Evolutionary conservation across 805 yeast species (phyloP), one percentile per base, ranked within the genome.

Genomic region (Blastobotrys terrestris): DNA sequence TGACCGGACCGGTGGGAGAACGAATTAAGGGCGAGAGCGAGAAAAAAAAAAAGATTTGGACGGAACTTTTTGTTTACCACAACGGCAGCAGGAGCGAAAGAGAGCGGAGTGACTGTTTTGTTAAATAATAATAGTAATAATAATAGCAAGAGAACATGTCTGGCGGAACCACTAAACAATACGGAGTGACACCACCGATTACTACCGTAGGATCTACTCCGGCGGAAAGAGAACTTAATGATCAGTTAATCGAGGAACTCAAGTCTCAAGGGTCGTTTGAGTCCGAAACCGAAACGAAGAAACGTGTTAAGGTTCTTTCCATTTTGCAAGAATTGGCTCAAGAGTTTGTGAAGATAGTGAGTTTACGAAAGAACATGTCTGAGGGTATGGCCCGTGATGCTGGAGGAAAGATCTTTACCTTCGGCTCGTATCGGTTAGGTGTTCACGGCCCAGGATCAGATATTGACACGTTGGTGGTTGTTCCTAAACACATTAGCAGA

Each of bases 371-470:
- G 64, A 91, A 92, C 64, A 90, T 94, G 97, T 82, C 90, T 39
- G 98, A 94, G 55, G 97, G 97, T 1, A 90, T 94, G 97, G 96
- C 98, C 0, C 78, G 74, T 52, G 99, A 94, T 68, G 95, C 98
- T 0, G 99, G 99, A 40, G 99, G 99, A 39, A 94, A 94, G 67
- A 81, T 94, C n/a, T 94, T 91, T 67, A 90, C 97, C 0, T 94
- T 79, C 72, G 99, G 99, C 0, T 90, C 97, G 1, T 94, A 91
- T 64, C 76, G 97, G 57, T 72, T 94, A 44, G 99, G 99, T 2
- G 99, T 94, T 13, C 89, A 91, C 71, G 98, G 98, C 0, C 98
- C 98, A 0, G 98, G 99, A 0, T 86, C 96, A 0, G 99, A 94
- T 84, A 92, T 94, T 55, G 99, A 94, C 74, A 87, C 98, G 0